These are phyloP conservation scores for Mycena rebaudengoi DNA, from an alignment of 768 basidiomycete species.

Conservation along the genomic window DNA sequence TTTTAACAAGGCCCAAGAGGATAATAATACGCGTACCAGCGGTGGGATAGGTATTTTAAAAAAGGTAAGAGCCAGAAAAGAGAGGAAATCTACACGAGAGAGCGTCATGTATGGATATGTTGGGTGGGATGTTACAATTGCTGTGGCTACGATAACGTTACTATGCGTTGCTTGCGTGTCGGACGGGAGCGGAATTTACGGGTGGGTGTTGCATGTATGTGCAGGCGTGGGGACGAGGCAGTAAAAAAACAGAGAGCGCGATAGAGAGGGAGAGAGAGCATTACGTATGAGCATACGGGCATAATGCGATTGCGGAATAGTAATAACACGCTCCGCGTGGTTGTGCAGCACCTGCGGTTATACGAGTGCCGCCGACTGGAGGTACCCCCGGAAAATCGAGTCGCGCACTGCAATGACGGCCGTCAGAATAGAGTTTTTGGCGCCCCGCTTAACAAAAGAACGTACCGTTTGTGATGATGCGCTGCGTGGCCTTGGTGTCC, in stretches of 20 bases:
- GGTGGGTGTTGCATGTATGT: constrained; percentile 1
- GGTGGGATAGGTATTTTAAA: too few relatives aligned
- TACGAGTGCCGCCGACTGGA: constrained; percentile 76
- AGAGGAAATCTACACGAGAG: too few relatives aligned
- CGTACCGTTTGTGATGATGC: constrained; percentile 84
- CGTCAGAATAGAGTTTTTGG: constrained; percentile 23
- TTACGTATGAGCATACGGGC: constrained; percentile 22
- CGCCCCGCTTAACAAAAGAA: constrained; percentile 12
- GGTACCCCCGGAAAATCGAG: constrained; percentile 78
- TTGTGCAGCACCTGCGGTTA: constrained; percentile 36
- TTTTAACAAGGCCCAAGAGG: too few relatives aligned
- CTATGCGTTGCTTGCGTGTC: constrained; percentile 8
- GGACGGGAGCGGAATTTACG: neutral
- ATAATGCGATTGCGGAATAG: constrained; percentile 18
- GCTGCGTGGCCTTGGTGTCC: constrained; percentile 87
- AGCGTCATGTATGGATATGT: too few relatives aligned
- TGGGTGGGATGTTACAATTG: too few relatives aligned
- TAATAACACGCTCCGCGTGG: neutral
- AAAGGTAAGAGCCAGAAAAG: too few relatives aligned
- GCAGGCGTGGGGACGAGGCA: neutral
- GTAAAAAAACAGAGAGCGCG: constrained; percentile 8
- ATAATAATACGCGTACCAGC: too few relatives aligned
- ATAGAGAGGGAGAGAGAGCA: constrained; percentile 8
- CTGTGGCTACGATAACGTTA: constrained; percentile 3
- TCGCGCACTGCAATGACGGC: constrained; percentile 61